phyloP scores from a whole-genome alignment of 148 eudicot species.

The Vaccinium darrowii region DNA sequence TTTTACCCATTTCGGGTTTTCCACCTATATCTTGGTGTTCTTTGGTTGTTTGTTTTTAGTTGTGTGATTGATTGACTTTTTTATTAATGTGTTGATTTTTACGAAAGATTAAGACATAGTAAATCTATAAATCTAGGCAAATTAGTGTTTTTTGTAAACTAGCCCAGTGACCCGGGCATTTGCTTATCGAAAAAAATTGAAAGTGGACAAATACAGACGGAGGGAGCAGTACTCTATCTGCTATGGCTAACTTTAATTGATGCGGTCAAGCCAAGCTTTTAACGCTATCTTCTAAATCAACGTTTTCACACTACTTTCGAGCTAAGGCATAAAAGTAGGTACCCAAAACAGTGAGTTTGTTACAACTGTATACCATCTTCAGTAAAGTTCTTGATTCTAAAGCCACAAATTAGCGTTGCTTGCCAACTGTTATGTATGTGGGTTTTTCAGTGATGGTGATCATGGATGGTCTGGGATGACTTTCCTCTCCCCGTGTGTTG shows the following conservation, averaged over 20 bases:
- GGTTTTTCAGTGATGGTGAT: background rate
- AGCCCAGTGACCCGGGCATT: too few relatives aligned
- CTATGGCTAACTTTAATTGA: background rate
- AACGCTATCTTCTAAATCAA: background rate
- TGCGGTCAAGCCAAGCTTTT: background rate
- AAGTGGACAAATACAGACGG: too few relatives aligned
- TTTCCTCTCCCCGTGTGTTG: too few relatives aligned
- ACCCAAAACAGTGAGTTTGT: background rate
- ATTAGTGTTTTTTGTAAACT: too few relatives aligned
- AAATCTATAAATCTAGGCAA: too few relatives aligned
- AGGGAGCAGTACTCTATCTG: background rate
- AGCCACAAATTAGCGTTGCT: background rate
- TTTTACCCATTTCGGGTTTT: too few relatives aligned
- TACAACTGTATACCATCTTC: background rate
- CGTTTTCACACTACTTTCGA: constrained; percentile 2
- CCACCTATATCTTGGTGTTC: too few relatives aligned
- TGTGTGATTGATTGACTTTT: too few relatives aligned
- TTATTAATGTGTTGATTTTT: too few relatives aligned
- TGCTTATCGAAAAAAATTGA: too few relatives aligned
- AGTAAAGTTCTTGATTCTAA: background rate
- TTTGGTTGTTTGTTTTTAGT: too few relatives aligned
- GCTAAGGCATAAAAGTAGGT: background rate
- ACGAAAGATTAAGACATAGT: too few relatives aligned
- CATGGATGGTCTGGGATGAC: background rate
- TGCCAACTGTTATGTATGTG: background rate